phyloP scores from a whole-genome alignment of 2,329 filamentous ascomycete genomes.

The Ceratocystis smalleyi region DNA sequence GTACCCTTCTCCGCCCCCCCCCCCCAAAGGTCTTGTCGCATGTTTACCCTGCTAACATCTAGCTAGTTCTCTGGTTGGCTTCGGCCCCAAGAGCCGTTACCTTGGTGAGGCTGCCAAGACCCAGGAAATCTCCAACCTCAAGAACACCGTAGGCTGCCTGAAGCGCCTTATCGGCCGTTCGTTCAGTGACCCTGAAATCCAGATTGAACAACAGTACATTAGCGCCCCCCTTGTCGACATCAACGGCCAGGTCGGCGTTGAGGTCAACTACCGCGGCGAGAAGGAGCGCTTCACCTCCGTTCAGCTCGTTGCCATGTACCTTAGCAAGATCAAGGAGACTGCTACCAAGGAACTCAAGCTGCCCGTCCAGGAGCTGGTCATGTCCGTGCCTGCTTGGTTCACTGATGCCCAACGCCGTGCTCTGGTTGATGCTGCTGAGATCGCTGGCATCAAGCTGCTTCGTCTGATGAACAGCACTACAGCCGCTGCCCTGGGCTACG shows the following conservation, averaged over 20 bases:
- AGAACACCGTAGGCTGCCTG: conserved; percentile 89
- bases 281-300: conserved; percentile 91
- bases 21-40: conserved; percentile 13
- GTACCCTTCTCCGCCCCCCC: conserved; percentile 28
- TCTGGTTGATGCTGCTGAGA: conserved; percentile 80
- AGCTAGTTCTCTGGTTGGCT: conserved; percentile 73
- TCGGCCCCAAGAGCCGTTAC: conserved; percentile 85
- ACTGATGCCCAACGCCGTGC: conserved; percentile 83
- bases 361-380: conserved; percentile 80
- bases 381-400: conserved; percentile 95
- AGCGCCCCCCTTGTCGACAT: conserved; percentile 76
- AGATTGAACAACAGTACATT: conserved; percentile 83
- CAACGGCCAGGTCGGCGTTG: conserved; percentile 85
- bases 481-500: conserved; percentile 85
- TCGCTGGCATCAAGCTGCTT: conserved; percentile 82
- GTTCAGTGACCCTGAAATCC: conserved; percentile 78
- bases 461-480: conserved; percentile 97
- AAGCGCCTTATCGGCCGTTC: conserved; percentile 83
- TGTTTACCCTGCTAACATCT: conserved; percentile 11
- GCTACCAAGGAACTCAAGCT: conserved; percentile 75
- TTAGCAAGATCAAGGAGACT: conserved; percentile 86
- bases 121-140: conserved; percentile 97
- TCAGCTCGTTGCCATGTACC: conserved; percentile 86
- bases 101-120: conserved; percentile 94
- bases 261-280: conserved; percentile 85